Base-by-base conservation (phyloP, 805 yeast genomes). In the Sporopachydermia quercuum region DNA sequence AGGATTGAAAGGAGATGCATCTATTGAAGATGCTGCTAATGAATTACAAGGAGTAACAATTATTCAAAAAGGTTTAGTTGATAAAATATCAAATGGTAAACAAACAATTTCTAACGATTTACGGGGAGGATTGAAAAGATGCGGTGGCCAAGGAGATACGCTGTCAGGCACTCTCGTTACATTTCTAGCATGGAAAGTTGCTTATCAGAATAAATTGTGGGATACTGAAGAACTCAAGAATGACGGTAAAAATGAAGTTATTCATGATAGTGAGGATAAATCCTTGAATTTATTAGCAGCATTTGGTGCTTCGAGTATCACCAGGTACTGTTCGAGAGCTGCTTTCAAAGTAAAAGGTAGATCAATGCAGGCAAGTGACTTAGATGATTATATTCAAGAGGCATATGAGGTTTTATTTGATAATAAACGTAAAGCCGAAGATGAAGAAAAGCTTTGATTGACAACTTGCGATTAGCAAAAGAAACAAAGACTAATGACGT, bases 91-190 rank as follows among this genome's bases (percentile, higher is more conserved):
- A 3, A 61, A 66, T 39, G 72, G 71, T 2, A 62, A 58, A 3
- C 51, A 56, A 3, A 49, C 60, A 3, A 45, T 82, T 4, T 49
- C 59, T 3, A 70, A 67, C 44, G 65, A 65, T 27, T 51, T 62
- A 19, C 49, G 55, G 13, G 96, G 97, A 1, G 78, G 91, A 4
- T 57, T 61, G 38, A 79, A 83, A 51, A 66, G 98, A 40, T 93
- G 83, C 4, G 96, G 96, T 8, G 98, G 98, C 0, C 97, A 91
- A 60, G 98, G 98, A 17, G 98, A 91, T 50, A 81, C 96, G 0
- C 56, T 91, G 34, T 73, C 89, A 1, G 98, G 98, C 0, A 63
- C 83, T 16, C 59, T 86, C n/a, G 86, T 87, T 1, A 78, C 94
- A 0, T 64, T 89, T 50, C 51, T 82, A 23, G 82, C 84, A 3